Evolutionary conservation across 1,284 basidiomycete genomes (phyloP), one percentile per base, ranked within the genome.

Genomic region (Rhodotorula glutinis): DNA sequence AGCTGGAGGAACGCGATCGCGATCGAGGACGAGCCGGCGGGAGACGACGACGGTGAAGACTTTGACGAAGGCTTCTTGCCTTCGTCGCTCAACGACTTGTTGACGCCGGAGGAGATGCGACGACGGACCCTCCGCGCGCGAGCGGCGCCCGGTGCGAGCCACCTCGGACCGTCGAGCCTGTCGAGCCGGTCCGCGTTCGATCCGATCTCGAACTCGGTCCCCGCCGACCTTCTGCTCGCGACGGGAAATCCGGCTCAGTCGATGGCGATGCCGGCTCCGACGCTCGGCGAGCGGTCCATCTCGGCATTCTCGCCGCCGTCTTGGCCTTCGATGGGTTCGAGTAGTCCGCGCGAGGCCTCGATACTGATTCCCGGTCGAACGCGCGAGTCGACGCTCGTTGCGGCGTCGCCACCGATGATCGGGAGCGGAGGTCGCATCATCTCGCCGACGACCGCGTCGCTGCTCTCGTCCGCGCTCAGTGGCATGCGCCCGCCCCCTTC

Each of bases 81-180:
- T 0, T 88, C 89, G 61, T 90, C 88, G 13, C 80, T 95, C 57
- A 89, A 86, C n/a, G 91, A 94, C 69, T 81, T 95, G 23, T 81
- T 95, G 53, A 94, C 91, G 0, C 90, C 90, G 0, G 88, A 88
- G 69, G 92, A 95, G 78, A 81, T 84, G 61, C 87, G 85, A 43
- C 82, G 91, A 52, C 81, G 91, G 55, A 86, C 91, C 84, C 89
- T 88, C 25, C 60, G 63, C 7, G 56, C 84, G 88, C 59, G 86
- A 85, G 57, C 44, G 17, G 47, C 47, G 11, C 27, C n/a, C 23
- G 53, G 33, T 13, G 23, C 53, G 25, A 17, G n/a, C 13, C 17
- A 23, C n/a, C 46, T 47, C 21, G 60, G 43, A 19, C 62, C 62
- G 19, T 63, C 62, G 43, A 63, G 62, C 56, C 57, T 65, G 14